Conservation (phyloP, 1,139 yeast genomes). For the Candida sanyaensis region DNA sequence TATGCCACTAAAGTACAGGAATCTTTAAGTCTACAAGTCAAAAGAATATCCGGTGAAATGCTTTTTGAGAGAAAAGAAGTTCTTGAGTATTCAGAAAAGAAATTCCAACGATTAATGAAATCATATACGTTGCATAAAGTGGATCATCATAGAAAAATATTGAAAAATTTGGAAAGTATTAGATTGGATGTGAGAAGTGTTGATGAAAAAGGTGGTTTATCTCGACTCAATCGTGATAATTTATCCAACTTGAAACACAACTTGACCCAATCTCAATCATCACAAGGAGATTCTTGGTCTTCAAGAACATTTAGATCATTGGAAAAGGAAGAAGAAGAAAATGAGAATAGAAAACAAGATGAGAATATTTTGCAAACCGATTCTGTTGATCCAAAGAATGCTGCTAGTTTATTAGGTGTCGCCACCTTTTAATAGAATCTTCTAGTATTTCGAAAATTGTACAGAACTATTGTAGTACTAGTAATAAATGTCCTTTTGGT, state of each 20-base stretch:
- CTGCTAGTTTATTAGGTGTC: slow-evolving; percentile 77
- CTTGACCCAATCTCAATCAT: slow-evolving; percentile 50
- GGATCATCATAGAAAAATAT: slow-evolving; percentile 82
- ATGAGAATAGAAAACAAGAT: slow-evolving; percentile 24
- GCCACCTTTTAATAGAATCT: slow-evolving; percentile 51
- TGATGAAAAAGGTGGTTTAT: slow-evolving; percentile 78
- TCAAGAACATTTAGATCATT: slow-evolving; percentile 64
- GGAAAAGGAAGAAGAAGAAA: slow-evolving; percentile 34
- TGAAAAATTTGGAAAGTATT: slow-evolving; percentile 73
- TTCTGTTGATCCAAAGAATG: slow-evolving; percentile 74
- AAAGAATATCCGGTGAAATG: slow-evolving; percentile 86
- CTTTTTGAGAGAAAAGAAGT: slow-evolving; percentile 67
- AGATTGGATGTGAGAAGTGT: slow-evolving; percentile 74
- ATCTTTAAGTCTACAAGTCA: slow-evolving; percentile 70
- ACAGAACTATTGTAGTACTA: no score
- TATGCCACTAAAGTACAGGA: slow-evolving; percentile 80
- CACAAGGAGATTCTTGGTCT: slow-evolving; percentile 63
- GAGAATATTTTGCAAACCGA: slow-evolving; percentile 20
- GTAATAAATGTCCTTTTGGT: no score
- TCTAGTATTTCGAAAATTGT: no score
- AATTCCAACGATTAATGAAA: slow-evolving; percentile 56
- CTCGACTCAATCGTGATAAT: slow-evolving; percentile 78
- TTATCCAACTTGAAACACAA: slow-evolving; percentile 49
- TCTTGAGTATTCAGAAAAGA: slow-evolving; percentile 54
- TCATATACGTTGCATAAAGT: slow-evolving; percentile 70